These are phyloP conservation scores for Hirsutella rhossiliensis DNA, from an alignment of 2,329 filamentous ascomycete genomes.

Conservation along the genomic window DNA sequence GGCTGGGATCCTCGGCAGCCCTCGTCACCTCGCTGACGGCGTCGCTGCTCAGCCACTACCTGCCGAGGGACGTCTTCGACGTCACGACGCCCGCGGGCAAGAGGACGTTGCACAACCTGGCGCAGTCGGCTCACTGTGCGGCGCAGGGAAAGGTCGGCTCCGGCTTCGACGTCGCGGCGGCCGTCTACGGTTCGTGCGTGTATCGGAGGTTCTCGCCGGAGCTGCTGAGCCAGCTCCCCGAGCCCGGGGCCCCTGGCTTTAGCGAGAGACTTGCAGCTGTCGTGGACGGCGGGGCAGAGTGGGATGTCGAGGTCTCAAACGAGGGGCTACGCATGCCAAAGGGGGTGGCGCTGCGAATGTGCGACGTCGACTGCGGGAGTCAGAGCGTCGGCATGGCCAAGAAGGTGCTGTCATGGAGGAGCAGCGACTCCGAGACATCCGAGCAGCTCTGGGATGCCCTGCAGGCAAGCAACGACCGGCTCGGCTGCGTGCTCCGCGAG, in stretches of 20 bases:
- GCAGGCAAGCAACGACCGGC: slow-evolving; percentile 59
- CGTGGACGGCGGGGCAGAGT: slow-evolving; percentile 50
- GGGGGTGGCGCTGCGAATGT: slow-evolving; percentile 76
- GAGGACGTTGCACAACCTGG: slow-evolving; percentile 73
- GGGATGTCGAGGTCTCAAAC: slow-evolving; percentile 71
- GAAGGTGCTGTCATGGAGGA: slow-evolving; percentile 73
- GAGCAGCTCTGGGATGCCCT: slow-evolving; percentile 62
- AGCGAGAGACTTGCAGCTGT: slow-evolving; percentile 48
- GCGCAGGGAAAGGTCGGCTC: slow-evolving; percentile 95
- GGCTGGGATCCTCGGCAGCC: slow-evolving; percentile 86
- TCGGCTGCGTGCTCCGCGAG: slow-evolving; percentile 52
- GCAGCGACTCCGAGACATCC: slow-evolving; percentile 49
- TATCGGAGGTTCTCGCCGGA: slow-evolving; percentile 88
- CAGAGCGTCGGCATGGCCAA: slow-evolving; percentile 95
- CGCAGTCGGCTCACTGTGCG: slow-evolving; percentile 86
- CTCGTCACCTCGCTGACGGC: slow-evolving; percentile 81
- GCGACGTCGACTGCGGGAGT: slow-evolving; percentile 88
- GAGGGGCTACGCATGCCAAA: slow-evolving; percentile 57
- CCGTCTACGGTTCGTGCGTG: slow-evolving; percentile 80
- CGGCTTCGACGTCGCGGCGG: slow-evolving; percentile 89
- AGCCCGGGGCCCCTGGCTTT: slow-evolving; percentile 56
- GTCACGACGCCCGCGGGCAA: slow-evolving; percentile 40
- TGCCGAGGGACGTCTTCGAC: slow-evolving; percentile 45
- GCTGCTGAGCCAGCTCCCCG: slow-evolving; percentile 55
- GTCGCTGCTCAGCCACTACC: slow-evolving; percentile 64